These are phyloP conservation scores for Chytriomyces confervae DNA, from an alignment of 192 early-diverging fungal genomes.

Conservation along the genomic window DNA sequence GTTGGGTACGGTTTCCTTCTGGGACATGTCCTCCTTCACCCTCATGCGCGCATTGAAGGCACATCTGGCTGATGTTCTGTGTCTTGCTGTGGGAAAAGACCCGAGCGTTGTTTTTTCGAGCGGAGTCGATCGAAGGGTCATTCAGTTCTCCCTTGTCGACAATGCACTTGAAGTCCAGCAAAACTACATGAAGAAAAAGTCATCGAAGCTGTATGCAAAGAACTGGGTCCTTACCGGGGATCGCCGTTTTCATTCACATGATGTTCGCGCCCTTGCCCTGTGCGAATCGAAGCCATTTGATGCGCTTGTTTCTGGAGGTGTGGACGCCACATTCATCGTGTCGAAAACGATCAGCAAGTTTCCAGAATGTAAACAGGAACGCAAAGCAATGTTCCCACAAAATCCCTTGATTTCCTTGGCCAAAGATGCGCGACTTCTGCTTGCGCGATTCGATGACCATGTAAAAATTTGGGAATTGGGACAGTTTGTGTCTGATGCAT, in stretches of 20 bases:
- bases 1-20: constrained; percentile 87
- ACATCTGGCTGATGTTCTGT: constrained; percentile 89
- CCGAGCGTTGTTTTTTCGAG: constrained; percentile 84
- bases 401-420: constrained; percentile 55
- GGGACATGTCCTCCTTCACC: constrained; percentile 74
- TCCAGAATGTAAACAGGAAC: constrained; percentile 47
- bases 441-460: constrained; percentile 68
- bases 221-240: constrained; percentile 85
- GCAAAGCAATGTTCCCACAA: constrained; percentile 65
- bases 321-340: constrained; percentile 53
- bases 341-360: constrained; percentile 48
- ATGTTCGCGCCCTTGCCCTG: constrained; percentile 86
- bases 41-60: constrained; percentile 72
- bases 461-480: constrained; percentile 88
- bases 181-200: constrained; percentile 20
- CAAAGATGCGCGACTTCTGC: constrained; percentile 43
- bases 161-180: constrained; percentile 9
- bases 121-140: constrained; percentile 89
- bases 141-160: constrained; percentile 66
- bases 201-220: constrained; percentile 3
- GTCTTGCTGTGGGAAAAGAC: constrained; percentile 67
- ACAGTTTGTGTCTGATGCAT: constrained; percentile 44
- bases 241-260: constrained; percentile 92
- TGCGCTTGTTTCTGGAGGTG: constrained; percentile 78
- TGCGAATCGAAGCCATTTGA: constrained; percentile 72